These are phyloP conservation scores for Cytospora mali DNA, from an alignment of 2,329 filamentous ascomycete genomes.

Conservation along the genomic window DNA sequence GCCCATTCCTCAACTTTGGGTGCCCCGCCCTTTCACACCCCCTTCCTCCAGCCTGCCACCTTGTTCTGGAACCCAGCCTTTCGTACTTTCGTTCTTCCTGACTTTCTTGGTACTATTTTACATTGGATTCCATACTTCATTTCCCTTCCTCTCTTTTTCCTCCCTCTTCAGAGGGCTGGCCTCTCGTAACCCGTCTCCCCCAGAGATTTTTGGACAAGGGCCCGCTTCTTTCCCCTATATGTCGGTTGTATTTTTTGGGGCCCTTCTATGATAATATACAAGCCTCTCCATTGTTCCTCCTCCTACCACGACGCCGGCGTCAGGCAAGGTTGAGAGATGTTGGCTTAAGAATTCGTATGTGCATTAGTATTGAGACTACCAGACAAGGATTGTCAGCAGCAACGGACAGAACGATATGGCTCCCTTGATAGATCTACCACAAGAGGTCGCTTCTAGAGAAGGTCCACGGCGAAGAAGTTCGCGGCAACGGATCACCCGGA, in stretches of 20 bases:
- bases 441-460: neutral
- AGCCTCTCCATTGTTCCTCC: neutral
- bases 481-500: constrained; percentile 12
- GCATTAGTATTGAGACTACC: constrained; percentile 11
- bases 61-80: constrained; percentile 13
- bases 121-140: neutral
- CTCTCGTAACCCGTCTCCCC: constrained; percentile 15
- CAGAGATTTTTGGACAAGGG: neutral
- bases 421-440: constrained; percentile 20
- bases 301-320: constrained; percentile 26
- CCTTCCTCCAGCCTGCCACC: constrained; percentile 20
- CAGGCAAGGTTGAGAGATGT: constrained; percentile 23
- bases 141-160: constrained; percentile 1
- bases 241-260: neutral
- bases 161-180: constrained; percentile 27
- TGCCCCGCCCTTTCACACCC: constrained; percentile 7
- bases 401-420: constrained; percentile 25
- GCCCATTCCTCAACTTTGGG: constrained; percentile 10
- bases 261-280: neutral
- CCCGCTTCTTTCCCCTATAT: neutral
- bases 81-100: no score
- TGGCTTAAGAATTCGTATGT: constrained; percentile 20
- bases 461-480: constrained; percentile 1
- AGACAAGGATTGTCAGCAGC: constrained; percentile 9
- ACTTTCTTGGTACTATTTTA: constrained; percentile 24